Percentiles rank a stretch among this genome's conserved stretches.
Evolutionary conservation across 1,139 yeast species (phyloP).

Genomic region (Saccharomyces hybrid): DNA sequence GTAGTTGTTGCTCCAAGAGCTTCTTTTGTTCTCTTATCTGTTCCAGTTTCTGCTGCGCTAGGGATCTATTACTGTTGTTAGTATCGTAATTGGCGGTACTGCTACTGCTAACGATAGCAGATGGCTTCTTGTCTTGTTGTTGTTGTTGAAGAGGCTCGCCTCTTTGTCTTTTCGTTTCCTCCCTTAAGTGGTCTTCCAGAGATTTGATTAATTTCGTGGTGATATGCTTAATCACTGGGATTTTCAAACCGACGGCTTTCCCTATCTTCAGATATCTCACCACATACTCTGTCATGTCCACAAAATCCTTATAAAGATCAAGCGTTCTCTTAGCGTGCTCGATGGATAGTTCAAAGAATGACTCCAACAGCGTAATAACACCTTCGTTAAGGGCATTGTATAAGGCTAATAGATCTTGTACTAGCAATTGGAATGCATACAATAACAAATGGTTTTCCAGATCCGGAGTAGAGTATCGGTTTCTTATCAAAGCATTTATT

Average conservation of each 20-base stretch:
- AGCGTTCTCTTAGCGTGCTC: slow-evolving; percentile 82
- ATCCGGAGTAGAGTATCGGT: slow-evolving; percentile 61
- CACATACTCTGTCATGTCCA: slow-evolving; percentile 78
- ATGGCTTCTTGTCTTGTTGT: slow-evolving; percentile 8
- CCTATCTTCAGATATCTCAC: slow-evolving; percentile 84
- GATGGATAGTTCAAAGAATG: slow-evolving; percentile 85
- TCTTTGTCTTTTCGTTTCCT: slow-evolving; percentile 1
- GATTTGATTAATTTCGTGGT: slow-evolving; percentile 88
- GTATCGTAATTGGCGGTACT: slow-evolving; percentile 7
- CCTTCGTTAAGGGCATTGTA: slow-evolving; percentile 93
- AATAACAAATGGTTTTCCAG: slow-evolving; percentile 74
- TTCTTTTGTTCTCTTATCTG: slow-evolving; percentile 27
- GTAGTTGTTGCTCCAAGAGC: slow-evolving; percentile 26
- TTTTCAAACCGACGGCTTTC: slow-evolving; percentile 81
- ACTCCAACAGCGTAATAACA: slow-evolving; percentile 83
- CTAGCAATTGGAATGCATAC: slow-evolving; percentile 78
- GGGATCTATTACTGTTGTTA: slow-evolving; percentile 10
- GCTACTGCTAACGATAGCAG: slow-evolving; percentile 6
- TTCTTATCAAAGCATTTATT: slow-evolving; percentile 65
- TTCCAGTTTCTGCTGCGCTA: slow-evolving; percentile 24
- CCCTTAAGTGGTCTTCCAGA: slow-evolving; percentile 61
- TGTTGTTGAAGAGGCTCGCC: neutral
- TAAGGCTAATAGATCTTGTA: slow-evolving; percentile 73
- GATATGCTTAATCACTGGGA: slow-evolving; percentile 94
- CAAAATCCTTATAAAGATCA: slow-evolving; percentile 75